phyloP scores from a whole-genome alignment of 2,329 filamentous ascomycete genomes.

The Pleoardoris graminearum region DNA sequence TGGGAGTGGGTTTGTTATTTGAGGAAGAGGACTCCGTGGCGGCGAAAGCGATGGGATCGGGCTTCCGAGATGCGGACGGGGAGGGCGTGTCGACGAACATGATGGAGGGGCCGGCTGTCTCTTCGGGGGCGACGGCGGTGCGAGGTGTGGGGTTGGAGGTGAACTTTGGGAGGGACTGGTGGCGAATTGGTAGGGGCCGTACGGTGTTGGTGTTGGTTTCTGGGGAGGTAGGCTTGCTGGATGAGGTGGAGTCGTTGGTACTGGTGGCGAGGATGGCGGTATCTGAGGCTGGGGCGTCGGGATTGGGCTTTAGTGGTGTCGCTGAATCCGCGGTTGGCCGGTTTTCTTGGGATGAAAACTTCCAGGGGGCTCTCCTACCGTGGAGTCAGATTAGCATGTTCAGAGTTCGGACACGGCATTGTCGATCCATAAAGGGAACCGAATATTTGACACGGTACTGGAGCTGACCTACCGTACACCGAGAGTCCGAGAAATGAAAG shows the following conservation, averaged over 20 bases:
- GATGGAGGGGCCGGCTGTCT: constrained; percentile 69
- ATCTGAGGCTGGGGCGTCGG: constrained; percentile 31
- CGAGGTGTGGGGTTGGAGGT: constrained; percentile 74
- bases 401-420: too few relatives aligned
- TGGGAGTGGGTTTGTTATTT: neutral
- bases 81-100: constrained; percentile 66
- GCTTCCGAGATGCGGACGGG: constrained; percentile 18
- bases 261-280: constrained; percentile 24
- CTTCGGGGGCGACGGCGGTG: constrained; percentile 65
- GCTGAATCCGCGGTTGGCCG: constrained; percentile 23
- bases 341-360: constrained; percentile 19
- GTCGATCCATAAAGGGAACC: too few relatives aligned
- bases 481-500: constrained; percentile 33
- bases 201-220: constrained; percentile 31
- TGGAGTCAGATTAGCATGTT: neutral
- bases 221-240: constrained; percentile 25
- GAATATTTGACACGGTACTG: too few relatives aligned
- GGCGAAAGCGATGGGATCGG: constrained; percentile 27
- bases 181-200: constrained; percentile 57
- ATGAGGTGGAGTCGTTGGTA: constrained; percentile 16
- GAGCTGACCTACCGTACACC: constrained; percentile 23
- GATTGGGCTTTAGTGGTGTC: constrained; percentile 31
- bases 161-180: constrained; percentile 65
- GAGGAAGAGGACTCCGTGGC: constrained; percentile 3
- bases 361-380: constrained; percentile 29